phyloP scores from a whole-genome alignment of 1,139 yeast genomes.

The Scheffersomyces quercinus region DNA sequence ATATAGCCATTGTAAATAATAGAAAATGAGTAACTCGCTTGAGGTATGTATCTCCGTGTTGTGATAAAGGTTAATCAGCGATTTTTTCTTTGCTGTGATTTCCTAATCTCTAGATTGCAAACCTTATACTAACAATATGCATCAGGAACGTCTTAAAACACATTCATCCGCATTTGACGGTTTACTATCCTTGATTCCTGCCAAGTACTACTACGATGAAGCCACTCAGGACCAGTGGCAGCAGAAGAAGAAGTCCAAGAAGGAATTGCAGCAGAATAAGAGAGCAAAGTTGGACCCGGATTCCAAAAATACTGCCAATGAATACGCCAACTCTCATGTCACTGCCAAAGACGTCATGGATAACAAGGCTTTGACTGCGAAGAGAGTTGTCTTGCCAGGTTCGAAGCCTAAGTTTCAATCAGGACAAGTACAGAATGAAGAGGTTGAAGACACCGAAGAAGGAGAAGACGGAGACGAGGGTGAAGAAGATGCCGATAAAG shows the following conservation, averaged over 20 bases:
- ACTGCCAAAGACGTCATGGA: constrained; percentile 71
- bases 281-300: constrained; percentile 78
- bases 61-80: too few relatives aligned
- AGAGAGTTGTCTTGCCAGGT: constrained; percentile 59
- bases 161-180: constrained; percentile 92
- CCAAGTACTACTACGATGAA: constrained; percentile 83
- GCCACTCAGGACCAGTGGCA: constrained; percentile 88
- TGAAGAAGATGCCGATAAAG: neutral
- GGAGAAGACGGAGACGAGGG: constrained; percentile 11
- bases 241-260: constrained; percentile 72
- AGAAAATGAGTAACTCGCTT: constrained; percentile 45
- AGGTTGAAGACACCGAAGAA: constrained; percentile 11
- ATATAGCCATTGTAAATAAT: neutral
- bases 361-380: constrained; percentile 56
- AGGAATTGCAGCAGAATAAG: constrained; percentile 61
- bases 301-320: constrained; percentile 45
- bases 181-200: constrained; percentile 85
- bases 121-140: constrained; percentile 24
- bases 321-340: constrained; percentile 36
- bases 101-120: too few relatives aligned
- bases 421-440: constrained; percentile 7
- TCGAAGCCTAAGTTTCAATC: constrained; percentile 1
- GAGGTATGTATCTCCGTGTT: constrained; percentile 41
- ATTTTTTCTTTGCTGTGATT: too few relatives aligned
- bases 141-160: constrained; percentile 74